phyloP scores from a whole-genome alignment of 192 early-diverging fungal genomes.

The Spinellus fusiger region DNA sequence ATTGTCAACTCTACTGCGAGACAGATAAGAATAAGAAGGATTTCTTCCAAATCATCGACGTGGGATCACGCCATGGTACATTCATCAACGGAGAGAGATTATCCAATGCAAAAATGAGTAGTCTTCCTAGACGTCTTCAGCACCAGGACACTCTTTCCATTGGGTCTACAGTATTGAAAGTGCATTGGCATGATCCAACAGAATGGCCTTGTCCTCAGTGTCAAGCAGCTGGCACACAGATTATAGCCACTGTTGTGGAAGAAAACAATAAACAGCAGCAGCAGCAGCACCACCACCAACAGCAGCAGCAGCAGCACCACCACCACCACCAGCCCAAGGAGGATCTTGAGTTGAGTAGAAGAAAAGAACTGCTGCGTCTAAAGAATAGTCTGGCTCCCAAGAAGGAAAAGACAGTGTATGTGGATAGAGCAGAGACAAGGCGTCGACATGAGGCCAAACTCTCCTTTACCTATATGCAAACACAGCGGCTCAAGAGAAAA shows the following conservation, averaged over 20 bases:
- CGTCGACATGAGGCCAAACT: constrained; percentile 10
- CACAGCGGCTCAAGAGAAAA: not conserved
- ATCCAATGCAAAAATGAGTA: constrained; percentile 55
- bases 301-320: not conserved
- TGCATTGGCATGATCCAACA: constrained; percentile 55
- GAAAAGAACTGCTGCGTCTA: constrained; percentile 25
- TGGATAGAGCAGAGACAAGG: constrained; percentile 17
- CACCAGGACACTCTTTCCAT: constrained; percentile 54
- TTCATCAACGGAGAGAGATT: constrained; percentile 62
- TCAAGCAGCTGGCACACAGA: constrained; percentile 41
- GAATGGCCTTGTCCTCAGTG: constrained; percentile 58
- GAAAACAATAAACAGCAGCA: constrained; percentile 6
- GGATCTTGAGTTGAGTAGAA: constrained; percentile 23
- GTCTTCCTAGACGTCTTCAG: constrained; percentile 46
- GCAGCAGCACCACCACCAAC: constrained; percentile 3
- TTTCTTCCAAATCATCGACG: constrained; percentile 43
- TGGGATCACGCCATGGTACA: constrained; percentile 74
- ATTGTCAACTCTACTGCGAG: constrained; percentile 48
- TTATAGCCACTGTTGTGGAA: constrained; percentile 41
- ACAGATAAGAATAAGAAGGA: not conserved
- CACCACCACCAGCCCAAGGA: not conserved
- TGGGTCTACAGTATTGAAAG: constrained; percentile 52
- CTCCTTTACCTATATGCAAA: too few species aligned
- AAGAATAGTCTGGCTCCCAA: constrained; percentile 14
- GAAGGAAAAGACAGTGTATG: not conserved